A percentile compares a stretch with the other conserved stretches of the same genome.
phyloP scores from a whole-genome alignment of 768 basidiomycete genomes.

The Hemileccinum impolitum region DNA sequence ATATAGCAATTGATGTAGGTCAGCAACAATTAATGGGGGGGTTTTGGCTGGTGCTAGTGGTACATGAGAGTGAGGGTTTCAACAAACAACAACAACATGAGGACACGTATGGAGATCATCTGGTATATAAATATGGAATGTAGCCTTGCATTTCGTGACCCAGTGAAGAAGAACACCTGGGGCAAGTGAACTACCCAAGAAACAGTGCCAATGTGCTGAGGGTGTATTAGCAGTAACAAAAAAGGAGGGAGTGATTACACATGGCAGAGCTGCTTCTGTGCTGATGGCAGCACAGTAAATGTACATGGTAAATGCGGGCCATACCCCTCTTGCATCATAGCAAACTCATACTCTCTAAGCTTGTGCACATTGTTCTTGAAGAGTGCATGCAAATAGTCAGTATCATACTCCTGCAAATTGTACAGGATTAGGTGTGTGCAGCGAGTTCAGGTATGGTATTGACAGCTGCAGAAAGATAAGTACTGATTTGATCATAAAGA shows the following conservation, averaged over 20 bases:
- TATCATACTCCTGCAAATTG: conserved; percentile 17
- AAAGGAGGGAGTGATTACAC: conserved; percentile 1
- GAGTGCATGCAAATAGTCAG: conserved; percentile 19
- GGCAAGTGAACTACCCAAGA: neutral
- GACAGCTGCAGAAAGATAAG: too few relatives aligned
- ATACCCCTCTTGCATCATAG: conserved; percentile 4
- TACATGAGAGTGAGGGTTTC: neutral
- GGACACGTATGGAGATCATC: neutral
- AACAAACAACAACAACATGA: neutral
- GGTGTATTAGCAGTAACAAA: too few relatives aligned
- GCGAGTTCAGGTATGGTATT: neutral
- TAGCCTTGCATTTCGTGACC: neutral
- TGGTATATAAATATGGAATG: neutral
- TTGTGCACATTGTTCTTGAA: neutral
- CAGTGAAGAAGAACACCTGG: neutral
- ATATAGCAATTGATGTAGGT: too few relatives aligned
- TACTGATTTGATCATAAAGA: too few relatives aligned
- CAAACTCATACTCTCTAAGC: too few relatives aligned
- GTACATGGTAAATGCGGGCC: conserved; percentile 21
- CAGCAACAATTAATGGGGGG: neutral
- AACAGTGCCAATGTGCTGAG: neutral
- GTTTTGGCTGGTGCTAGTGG: conserved; percentile 1
- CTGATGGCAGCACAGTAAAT: conserved; percentile 11
- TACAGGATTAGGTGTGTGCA: conserved; percentile 16
- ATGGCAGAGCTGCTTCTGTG: conserved; percentile 19